Evolutionary conservation across 441 rosid genomes (phyloP).

Genomic region (Syzygium syzygioides): DNA sequence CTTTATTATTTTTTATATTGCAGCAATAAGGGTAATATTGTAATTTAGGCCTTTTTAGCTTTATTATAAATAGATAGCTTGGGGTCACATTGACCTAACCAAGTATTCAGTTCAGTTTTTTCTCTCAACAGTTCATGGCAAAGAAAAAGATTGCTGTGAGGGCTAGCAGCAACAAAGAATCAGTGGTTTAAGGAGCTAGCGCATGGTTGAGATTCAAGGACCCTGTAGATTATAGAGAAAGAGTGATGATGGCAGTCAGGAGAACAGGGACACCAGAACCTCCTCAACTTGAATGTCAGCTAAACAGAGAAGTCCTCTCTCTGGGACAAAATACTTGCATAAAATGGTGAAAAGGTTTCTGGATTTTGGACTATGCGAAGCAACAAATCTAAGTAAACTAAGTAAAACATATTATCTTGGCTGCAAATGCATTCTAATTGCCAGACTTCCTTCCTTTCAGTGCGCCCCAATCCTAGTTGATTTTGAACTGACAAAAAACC

Average conservation of each 20-base stretch:
- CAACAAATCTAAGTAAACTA: neutral
- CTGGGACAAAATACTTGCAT: neutral
- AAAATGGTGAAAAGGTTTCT: neutral
- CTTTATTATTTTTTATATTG: neutral
- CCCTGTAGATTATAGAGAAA: neutral
- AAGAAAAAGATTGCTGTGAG: neutral
- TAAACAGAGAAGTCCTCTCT: neutral
- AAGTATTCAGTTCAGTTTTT: neutral
- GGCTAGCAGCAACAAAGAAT: neutral
- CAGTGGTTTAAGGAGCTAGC: neutral
- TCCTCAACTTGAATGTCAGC: neutral
- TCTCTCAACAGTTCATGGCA: neutral
- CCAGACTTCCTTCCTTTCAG: neutral
- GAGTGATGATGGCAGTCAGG: neutral
- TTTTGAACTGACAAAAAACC: neutral
- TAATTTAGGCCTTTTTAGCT: neutral
- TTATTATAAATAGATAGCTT: neutral
- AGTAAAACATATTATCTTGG: neutral
- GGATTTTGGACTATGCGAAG: neutral
- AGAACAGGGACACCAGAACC: neutral
- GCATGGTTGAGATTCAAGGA: neutral
- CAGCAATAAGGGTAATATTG: neutral
- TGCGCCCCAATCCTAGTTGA: neutral
- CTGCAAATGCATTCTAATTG: neutral
- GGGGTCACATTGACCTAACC: neutral